A percentile compares a stretch with the other conserved stretches of the same genome.
Evolutionary conservation across 2,329 filamentous ascomycete genomes (phyloP).

Genomic region (Alternaria sp.): DNA sequence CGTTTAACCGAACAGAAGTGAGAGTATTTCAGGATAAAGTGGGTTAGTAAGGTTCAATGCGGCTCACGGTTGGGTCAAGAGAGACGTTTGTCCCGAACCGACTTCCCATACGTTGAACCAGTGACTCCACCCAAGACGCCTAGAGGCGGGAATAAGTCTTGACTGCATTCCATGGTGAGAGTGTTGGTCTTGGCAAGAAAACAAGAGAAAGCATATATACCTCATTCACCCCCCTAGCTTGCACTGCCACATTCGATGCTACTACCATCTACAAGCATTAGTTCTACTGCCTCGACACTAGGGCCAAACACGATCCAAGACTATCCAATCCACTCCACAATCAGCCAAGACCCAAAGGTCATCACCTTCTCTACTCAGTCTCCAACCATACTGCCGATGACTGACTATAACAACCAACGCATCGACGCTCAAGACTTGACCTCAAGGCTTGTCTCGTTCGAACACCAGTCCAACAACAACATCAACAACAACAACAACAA

Average conservation of each 20-base stretch:
- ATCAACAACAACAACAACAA: not conserved
- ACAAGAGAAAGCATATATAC: constrained; percentile 22
- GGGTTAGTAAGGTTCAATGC: constrained; percentile 1
- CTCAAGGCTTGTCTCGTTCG: constrained; percentile 29
- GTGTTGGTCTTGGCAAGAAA: constrained; percentile 17
- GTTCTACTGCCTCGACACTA: constrained; percentile 5
- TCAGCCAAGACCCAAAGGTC: constrained; percentile 11
- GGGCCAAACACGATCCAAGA: not conserved
- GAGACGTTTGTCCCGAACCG: constrained; percentile 1
- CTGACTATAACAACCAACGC: constrained; percentile 33
- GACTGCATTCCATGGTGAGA: constrained; percentile 8
- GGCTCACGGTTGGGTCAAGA: constrained; percentile 19
- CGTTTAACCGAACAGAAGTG: constrained; percentile 12
- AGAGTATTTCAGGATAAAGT: constrained; percentile 15
- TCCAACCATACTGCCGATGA: constrained; percentile 38
- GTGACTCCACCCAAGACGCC: constrained; percentile 25
- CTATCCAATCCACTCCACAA: constrained; percentile 2
- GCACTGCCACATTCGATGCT: constrained; percentile 11
- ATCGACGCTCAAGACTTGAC: constrained; percentile 37
- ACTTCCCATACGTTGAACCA: constrained; percentile 8
- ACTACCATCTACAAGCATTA: constrained; percentile 2
- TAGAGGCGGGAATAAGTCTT: constrained; percentile 25
- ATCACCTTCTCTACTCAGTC: constrained; percentile 11
- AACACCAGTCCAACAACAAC: constrained; percentile 9
- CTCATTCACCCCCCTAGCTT: constrained; percentile 7